These are phyloP conservation scores for Aristolochia contorta DNA, from an alignment of 164 flowering plant species.

Conservation along the genomic window DNA sequence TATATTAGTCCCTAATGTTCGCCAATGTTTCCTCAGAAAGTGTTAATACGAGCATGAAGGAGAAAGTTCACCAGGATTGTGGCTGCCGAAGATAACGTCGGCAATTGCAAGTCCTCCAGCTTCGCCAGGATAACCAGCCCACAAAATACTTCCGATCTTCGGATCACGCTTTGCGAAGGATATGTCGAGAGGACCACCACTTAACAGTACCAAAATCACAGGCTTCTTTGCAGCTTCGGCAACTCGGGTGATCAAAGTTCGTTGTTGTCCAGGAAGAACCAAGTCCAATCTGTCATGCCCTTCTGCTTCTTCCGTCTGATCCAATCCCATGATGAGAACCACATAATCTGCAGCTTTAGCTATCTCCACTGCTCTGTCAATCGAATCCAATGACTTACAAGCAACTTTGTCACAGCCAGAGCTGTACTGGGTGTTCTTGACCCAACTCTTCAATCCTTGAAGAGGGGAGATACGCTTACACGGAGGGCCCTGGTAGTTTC, in stretches of 20 bases:
- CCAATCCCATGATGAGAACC: constrained; percentile 72
- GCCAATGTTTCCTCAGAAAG: background rate
- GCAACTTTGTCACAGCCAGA: constrained; percentile 46
- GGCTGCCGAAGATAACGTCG: constrained; percentile 65
- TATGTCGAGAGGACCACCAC: constrained; percentile 76
- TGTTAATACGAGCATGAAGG: background rate
- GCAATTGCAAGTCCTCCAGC: constrained; percentile 76
- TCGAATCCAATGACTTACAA: constrained; percentile 30
- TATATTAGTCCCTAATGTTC: no score
- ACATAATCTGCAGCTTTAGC: constrained; percentile 56
- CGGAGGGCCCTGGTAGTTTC: constrained; percentile 64
- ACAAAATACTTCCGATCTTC: constrained; percentile 53
- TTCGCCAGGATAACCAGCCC: constrained; percentile 96
- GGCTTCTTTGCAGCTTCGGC: constrained; percentile 59
- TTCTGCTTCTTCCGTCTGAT: constrained; percentile 61
- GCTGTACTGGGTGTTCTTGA: constrained; percentile 19
- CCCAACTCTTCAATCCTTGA: constrained; percentile 38
- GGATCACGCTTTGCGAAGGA: constrained; percentile 51
- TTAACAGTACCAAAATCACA: constrained; percentile 47
- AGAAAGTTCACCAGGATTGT: constrained; percentile 60
- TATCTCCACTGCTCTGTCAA: constrained; percentile 33
- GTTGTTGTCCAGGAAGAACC: constrained; percentile 66
- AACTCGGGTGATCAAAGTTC: constrained; percentile 34
- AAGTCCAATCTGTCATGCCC: constrained; percentile 42
- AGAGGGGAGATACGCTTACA: constrained; percentile 43